Base-by-base conservation (phyloP, 2,329 filamentous ascomycete genomes). In the Dothidotthia symphoricarpi region DNA sequence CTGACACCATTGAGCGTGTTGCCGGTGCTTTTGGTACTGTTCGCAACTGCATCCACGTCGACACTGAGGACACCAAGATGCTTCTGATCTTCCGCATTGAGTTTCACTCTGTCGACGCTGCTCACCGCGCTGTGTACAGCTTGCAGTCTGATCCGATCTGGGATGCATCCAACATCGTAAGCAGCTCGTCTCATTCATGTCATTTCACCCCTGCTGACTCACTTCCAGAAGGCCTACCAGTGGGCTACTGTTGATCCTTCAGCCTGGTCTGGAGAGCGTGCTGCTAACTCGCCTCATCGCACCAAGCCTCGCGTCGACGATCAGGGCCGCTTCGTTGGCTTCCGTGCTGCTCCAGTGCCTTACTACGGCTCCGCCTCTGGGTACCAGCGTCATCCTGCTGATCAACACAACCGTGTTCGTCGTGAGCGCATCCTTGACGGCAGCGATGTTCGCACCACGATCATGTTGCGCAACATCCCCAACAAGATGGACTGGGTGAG, bases 391-490 rank as follows among this genome's bases (percentile, higher is more conserved):
- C 56, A 57, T 19, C 55, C 52, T 6, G 43, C 49, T 7, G 60
- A 64, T 24, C 53, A 59, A 34, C 59, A 66, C 38, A 71, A 74
- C 47, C 55, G 54, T 25, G 68, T 75, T 28, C 52, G 59, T 7
- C 39, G 64, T 2, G 45, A 59, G 16, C 59, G 58, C 25, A 71
- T 75, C 38, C 35, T 55, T 12, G 51, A 60, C n/a, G 73, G 73
- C n/a, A 45, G 50, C 4, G 73, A 75, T 47, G 68, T 73, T n/a
- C 72, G 73, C 40, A 75, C 72, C 2, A 75, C 72, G 0, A 87
- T 97, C 49, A 96, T 97, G 91, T 69, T 96, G 22, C 83, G 91
- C 26, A 96, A 97, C 63, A 91, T 96, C 30, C 91, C 91, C 1
- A 95, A 95, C 69, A 88, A 90, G 55, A 83, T 95, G 81, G 88